Conservation (phyloP, 179 eudicot genomes). For the Carnegiea gigantea region DNA sequence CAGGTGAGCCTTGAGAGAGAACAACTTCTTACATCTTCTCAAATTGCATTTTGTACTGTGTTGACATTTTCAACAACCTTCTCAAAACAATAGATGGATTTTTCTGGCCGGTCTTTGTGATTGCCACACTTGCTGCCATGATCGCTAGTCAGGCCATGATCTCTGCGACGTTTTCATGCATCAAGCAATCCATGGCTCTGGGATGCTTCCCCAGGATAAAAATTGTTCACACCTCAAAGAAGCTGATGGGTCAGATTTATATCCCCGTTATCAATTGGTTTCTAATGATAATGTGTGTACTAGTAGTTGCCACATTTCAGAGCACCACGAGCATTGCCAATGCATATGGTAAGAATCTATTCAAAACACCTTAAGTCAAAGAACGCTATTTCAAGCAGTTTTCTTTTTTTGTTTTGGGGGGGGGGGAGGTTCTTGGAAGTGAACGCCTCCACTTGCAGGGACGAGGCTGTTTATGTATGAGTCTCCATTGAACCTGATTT, state of each 20-base stretch:
- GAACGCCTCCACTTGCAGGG: too few species aligned
- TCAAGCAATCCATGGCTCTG: conserved; percentile 92
- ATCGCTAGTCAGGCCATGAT: conserved; percentile 99
- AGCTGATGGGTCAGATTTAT: conserved; percentile 89
- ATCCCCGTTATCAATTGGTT: conserved; percentile 95
- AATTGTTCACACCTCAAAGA: conserved; percentile 88
- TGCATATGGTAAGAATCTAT: conserved; percentile 69
- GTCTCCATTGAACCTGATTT: background rate
- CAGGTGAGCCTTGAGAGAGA: conserved; percentile 47
- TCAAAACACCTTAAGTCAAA: too few species aligned
- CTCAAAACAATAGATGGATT: conserved; percentile 39
- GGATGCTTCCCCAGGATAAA: conserved; percentile 95
- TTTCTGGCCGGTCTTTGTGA: conserved; percentile 93
- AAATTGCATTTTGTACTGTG: background rate
- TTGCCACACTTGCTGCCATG: conserved; percentile 85
- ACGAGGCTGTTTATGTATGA: too few species aligned
- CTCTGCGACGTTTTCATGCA: conserved; percentile 89
- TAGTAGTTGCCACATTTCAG: conserved; percentile 70
- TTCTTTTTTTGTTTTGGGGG: too few species aligned
- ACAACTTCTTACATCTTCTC: background rate
- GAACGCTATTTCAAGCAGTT: too few species aligned
- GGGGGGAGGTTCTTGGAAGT: too few species aligned
- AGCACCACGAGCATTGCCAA: conserved; percentile 87
- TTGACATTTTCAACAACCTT: conserved; percentile 16
- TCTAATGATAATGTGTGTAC: conserved; percentile 86